phyloP scores from a whole-genome alignment of 73 alveolate genomes.

The Paramecium tetraurelia region DNA sequence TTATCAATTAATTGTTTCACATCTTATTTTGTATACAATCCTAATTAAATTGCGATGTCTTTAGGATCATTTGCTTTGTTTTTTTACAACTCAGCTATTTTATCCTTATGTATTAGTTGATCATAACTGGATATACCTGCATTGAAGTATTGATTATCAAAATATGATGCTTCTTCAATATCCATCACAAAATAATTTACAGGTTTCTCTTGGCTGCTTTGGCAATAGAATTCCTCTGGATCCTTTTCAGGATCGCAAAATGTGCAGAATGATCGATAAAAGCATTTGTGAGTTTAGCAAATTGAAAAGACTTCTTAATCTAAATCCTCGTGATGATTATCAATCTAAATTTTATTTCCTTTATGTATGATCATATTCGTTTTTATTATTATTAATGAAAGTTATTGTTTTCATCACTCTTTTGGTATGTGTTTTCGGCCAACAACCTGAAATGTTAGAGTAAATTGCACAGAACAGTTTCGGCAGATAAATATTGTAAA shows the following conservation, averaged over 20 bases:
- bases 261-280: not conserved
- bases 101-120: not conserved
- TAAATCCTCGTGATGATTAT: not conserved
- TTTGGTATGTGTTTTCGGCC: not conserved
- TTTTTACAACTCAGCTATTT: not conserved
- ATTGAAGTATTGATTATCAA: not conserved
- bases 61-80: not conserved
- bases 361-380: not conserved
- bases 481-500: not conserved
- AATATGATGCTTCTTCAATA: not conserved
- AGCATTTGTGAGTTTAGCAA: not conserved
- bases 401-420: not conserved
- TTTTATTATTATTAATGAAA: not conserved
- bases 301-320: not conserved
- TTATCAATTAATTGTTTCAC: not conserved
- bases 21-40: not conserved
- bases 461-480: conserved; percentile 2
- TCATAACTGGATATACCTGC: not conserved
- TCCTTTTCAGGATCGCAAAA: not conserved
- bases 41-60: conserved; percentile 7
- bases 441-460: not conserved
- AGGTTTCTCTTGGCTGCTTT: not conserved
- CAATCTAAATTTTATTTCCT: not conserved
- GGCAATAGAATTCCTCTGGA: not conserved
- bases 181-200: not conserved